Evolutionary conservation across 106 monocot genomes (phyloP).

Genomic region (Dioscorea zingiberensis): DNA sequence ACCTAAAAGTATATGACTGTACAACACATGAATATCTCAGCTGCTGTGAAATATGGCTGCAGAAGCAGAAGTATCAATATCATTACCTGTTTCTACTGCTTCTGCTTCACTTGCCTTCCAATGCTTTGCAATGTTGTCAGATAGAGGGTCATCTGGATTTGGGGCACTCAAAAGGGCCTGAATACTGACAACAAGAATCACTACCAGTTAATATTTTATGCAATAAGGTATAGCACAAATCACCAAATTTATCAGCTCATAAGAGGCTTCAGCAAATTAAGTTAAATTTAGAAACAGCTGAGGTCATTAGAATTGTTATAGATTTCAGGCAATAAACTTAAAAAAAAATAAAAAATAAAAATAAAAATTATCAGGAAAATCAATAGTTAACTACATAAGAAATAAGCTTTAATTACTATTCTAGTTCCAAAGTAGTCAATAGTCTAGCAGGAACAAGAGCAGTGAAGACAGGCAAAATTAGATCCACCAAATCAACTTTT

Average conservation of each 20-base stretch:
- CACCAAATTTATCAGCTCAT: not conserved
- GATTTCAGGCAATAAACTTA: not conserved
- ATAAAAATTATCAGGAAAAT: no score
- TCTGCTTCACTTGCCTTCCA: conserved; percentile 96
- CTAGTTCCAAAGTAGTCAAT: no score
- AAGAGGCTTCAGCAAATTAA: not conserved
- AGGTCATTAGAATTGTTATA: not conserved
- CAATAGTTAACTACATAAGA: no score
- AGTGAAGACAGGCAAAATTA: no score
- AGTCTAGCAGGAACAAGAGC: no score
- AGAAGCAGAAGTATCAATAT: not conserved
- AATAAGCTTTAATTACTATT: no score
- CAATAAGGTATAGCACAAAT: not conserved
- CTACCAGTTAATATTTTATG: not conserved
- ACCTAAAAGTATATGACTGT: not conserved
- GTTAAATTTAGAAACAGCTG: no score
- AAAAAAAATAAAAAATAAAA: not conserved
- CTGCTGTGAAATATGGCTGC: no score
- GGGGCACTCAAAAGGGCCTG: conserved; percentile 96
- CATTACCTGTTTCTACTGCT: conserved; percentile 92
- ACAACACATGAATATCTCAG: not conserved
- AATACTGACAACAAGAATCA: conserved; percentile 32
- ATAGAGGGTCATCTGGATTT: conserved; percentile 95
- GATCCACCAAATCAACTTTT: no score
- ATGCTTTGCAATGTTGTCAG: conserved; percentile 93